These are phyloP conservation scores for Liriodendron chinense DNA, from an alignment of 164 flowering plant genomes.

Conservation along the genomic window DNA sequence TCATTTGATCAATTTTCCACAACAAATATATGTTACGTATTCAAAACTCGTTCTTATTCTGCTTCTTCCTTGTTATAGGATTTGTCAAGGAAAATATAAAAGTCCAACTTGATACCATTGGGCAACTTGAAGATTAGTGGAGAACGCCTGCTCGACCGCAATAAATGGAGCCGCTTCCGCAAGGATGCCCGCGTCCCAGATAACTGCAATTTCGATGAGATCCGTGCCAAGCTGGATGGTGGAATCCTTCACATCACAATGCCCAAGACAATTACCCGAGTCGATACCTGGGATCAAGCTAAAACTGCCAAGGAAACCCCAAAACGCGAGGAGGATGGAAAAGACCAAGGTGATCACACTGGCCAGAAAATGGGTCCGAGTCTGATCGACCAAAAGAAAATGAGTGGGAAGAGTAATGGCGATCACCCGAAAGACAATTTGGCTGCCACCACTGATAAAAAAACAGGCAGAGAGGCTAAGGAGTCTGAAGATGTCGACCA, in stretches of 20 bases:
- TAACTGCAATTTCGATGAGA: constrained; percentile 24
- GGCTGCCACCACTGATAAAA: background rate
- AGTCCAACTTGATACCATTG: constrained; percentile 39
- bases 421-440: background rate
- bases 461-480: background rate
- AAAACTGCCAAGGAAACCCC: background rate
- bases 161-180: constrained; percentile 42
- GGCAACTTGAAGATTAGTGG: constrained; percentile 46
- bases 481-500: background rate
- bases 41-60: background rate
- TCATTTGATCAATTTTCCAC: background rate
- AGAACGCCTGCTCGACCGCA: constrained; percentile 27
- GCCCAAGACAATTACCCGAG: constrained; percentile 34
- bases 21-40: too few species aligned
- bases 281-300: background rate
- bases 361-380: background rate
- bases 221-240: constrained; percentile 49
- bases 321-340: background rate
- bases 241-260: constrained; percentile 35
- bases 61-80: constrained; percentile 28
- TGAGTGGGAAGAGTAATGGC: background rate
- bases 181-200: constrained; percentile 39
- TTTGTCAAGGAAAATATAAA: constrained; percentile 55
- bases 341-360: background rate
- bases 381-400: background rate